Evolutionary conservation across 495 filamentous ascomycete species (phyloP).

Genomic region (Penicillium mononematosum): DNA sequence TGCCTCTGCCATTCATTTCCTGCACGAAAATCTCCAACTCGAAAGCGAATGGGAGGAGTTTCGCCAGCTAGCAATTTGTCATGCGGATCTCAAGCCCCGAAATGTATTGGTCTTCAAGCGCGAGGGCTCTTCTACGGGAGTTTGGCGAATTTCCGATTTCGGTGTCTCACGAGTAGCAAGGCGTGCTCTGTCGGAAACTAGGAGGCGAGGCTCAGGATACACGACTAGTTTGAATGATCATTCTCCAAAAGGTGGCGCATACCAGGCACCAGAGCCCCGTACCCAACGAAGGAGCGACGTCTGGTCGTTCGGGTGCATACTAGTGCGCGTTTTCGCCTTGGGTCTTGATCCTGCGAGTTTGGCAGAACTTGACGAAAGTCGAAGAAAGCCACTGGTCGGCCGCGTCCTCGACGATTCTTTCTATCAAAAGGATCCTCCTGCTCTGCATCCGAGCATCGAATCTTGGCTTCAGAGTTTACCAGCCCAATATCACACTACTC

Average conservation of each 20-base stretch:
- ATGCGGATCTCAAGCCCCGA: constrained; percentile 2
- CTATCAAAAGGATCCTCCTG: not conserved
- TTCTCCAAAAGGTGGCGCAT: not conserved
- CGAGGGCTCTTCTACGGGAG: not conserved
- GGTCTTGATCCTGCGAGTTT: not conserved
- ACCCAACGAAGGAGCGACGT: not conserved
- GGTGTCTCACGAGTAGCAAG: not conserved
- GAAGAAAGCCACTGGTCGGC: not conserved
- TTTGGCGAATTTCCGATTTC: constrained; percentile 6
- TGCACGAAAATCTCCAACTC: not conserved
- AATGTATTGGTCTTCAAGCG: constrained; percentile 4
- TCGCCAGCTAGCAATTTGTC: not conserved
- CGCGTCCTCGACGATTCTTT: not conserved
- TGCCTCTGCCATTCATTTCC: constrained; percentile 4
- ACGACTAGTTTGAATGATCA: not conserved
- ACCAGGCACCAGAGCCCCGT: not conserved
- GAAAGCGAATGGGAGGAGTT: not conserved
- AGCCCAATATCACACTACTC: not conserved
- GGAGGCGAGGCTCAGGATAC: not conserved
- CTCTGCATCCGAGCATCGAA: not conserved
- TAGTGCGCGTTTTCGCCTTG: not conserved
- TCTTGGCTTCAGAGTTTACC: not conserved
- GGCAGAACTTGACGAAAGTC: not conserved
- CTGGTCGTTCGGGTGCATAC: constrained; percentile 10
- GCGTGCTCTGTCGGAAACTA: not conserved